A percentile compares a stretch with the other conserved stretches of the same genome.
Conservation (phyloP, 768 basidiomycete genomes). For the Lactarius hengduanensis region DNA sequence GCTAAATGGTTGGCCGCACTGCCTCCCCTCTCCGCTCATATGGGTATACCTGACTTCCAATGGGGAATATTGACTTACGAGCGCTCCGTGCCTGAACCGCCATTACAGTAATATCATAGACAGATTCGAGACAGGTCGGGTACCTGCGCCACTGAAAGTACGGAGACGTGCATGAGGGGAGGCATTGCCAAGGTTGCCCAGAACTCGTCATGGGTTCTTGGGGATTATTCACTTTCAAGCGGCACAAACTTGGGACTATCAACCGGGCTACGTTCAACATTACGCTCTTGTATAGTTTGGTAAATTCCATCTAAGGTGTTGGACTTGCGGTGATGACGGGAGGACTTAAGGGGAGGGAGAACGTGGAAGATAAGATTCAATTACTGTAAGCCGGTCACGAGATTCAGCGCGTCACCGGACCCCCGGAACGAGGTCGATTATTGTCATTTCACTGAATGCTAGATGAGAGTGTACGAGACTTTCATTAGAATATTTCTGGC, state of each 20-base stretch:
- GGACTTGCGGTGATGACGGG: background rate
- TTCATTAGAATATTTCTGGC: background rate
- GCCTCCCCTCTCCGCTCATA: no score
- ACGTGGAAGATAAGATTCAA: background rate
- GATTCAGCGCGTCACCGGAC: background rate
- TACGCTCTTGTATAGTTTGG: no score
- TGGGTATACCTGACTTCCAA: background rate
- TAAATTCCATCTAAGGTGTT: background rate
- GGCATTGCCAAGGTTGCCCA: background rate
- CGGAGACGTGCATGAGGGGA: background rate
- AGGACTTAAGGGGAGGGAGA: background rate
- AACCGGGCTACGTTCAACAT: background rate
- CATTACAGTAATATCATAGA: background rate
- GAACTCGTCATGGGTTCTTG: background rate
- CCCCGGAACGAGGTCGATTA: background rate
- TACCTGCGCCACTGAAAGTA: background rate
- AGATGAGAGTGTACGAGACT: background rate
- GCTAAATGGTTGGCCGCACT: no score
- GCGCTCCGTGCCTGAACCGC: background rate
- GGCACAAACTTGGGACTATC: background rate
- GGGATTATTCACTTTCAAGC: background rate
- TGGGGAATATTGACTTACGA: background rate
- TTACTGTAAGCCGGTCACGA: slow-evolving; percentile 1
- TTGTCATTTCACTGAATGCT: background rate
- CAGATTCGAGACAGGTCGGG: background rate